Evolutionary conservation across 139 green algal species (phyloP), one percentile per base, ranked within the genome.

Genomic region (Closterium sp.): DNA sequence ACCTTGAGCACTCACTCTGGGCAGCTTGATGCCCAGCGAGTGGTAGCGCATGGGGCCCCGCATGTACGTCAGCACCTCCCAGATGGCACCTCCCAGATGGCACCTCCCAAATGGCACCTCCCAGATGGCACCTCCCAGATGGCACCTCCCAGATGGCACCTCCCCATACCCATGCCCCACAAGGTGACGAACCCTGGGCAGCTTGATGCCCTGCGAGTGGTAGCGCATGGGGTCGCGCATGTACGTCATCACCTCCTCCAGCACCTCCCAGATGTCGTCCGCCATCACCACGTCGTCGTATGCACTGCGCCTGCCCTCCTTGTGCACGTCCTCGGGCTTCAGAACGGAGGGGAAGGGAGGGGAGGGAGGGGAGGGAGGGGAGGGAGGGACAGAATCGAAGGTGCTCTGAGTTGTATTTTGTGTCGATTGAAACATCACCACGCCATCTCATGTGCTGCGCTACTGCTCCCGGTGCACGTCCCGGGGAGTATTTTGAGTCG

Each of bases 101-200:
- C n/a, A n/a, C n/a, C n/a, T n/a, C n/a, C n/a, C 21, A 55, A 12
- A 55, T 55, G 36, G 4, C 36, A 55, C 36, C 6, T 4, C 36
- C 4, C 36, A 55, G 97, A 97, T 35, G 98, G 95, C 96, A 99
- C 97, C 33, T 97, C 98, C 94, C 99, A 98, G 84, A 97, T 97
- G 0, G 97, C 98, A 30, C 97, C 97, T 5, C 97, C 97, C 1
- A 97, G 97, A 0, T 97, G 97, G 32, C 97, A 96, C 43, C 98
- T 96, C 92, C 98, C 95, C 33, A 98, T 95, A 19, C 97, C 97
- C 43, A 8, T 89, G 8, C 23, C 69, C 25, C 69, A 84, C 69
- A 84, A 7, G 6, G 5, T 5, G 3, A 84, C 69, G 5, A 3
- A 84, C 69, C 8, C 69, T 84, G 3, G 69, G 69, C 69, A 84